A percentile compares a stretch with the other conserved stretches of the same genome.
Conservation (phyloP, 1,284 basidiomycete genomes). For the Acaromyces ingoldii region DNA sequence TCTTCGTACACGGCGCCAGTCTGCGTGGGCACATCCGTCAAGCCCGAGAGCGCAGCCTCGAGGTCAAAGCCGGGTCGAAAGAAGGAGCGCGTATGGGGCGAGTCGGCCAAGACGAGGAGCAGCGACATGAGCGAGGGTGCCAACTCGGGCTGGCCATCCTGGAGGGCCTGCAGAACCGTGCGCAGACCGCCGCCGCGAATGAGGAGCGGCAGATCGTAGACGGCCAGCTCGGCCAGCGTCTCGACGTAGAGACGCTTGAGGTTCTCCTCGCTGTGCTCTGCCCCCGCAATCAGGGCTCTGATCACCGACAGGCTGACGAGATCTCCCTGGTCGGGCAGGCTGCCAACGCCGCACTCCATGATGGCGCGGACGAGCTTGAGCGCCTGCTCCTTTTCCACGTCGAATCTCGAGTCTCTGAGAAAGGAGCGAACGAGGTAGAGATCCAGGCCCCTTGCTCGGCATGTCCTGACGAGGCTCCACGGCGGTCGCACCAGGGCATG, state of each 20-base stretch:
- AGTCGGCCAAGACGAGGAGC: slow-evolving; percentile 79
- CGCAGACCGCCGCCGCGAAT: slow-evolving; percentile 76
- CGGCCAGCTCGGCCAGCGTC: slow-evolving; percentile 77
- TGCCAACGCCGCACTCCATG: slow-evolving; percentile 53
- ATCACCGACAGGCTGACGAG: slow-evolving; percentile 47
- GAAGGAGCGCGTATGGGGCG: slow-evolving; percentile 73
- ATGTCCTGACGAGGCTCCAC: slow-evolving; percentile 55
- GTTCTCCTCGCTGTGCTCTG: slow-evolving; percentile 86
- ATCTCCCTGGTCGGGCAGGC: slow-evolving; percentile 39
- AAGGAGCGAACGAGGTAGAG: slow-evolving; percentile 82
- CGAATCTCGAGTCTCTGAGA: slow-evolving; percentile 74
- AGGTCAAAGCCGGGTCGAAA: slow-evolving; percentile 79
- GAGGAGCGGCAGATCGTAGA: slow-evolving; percentile 80
- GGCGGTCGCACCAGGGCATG: slow-evolving; percentile 66
- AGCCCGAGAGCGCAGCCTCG: slow-evolving; percentile 56
- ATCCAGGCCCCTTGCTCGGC: slow-evolving; percentile 65
- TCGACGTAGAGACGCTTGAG: slow-evolving; percentile 78
- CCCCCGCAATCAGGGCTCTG: slow-evolving; percentile 81
- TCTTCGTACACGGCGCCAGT: slow-evolving; percentile 56
- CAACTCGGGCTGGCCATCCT: slow-evolving; percentile 80
- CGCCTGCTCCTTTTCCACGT: slow-evolving; percentile 87
- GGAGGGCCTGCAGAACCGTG: slow-evolving; percentile 77
- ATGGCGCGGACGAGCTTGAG: slow-evolving; percentile 83
- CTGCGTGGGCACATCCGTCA: slow-evolving; percentile 71
- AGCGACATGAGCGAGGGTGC: slow-evolving; percentile 75